Conservation (phyloP, 129 eudicot species). For the Helichrysum umbraculigerum region DNA sequence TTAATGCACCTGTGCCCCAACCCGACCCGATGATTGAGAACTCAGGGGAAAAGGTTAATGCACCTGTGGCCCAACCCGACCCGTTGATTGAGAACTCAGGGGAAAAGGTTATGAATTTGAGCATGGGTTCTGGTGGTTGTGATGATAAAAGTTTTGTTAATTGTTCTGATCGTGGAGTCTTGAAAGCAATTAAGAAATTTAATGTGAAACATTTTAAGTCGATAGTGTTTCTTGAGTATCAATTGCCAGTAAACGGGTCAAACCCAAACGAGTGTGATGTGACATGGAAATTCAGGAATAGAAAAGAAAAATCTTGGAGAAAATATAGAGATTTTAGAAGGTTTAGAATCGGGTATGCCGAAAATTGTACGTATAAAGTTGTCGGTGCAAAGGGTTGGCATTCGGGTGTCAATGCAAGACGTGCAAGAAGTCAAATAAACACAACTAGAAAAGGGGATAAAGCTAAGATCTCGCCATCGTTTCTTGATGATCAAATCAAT, state of each 20-base stretch:
- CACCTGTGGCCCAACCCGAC: slow-evolving; percentile 51
- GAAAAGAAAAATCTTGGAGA: slow-evolving; percentile 95
- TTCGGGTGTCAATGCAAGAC: slow-evolving; percentile 82
- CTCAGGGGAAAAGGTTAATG: neutral
- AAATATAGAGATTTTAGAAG: slow-evolving; percentile 90
- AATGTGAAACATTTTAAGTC: slow-evolving; percentile 72
- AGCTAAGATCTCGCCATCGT: slow-evolving; percentile 35
- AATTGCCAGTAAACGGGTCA: slow-evolving; percentile 74
- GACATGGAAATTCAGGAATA: slow-evolving; percentile 84
- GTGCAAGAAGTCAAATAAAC: slow-evolving; percentile 42
- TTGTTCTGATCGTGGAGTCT: slow-evolving; percentile 79
- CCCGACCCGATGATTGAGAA: neutral
- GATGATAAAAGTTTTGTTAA: slow-evolving; percentile 55
- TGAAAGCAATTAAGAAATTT: slow-evolving; percentile 72
- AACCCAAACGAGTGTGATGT: slow-evolving; percentile 85
- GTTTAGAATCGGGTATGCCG: slow-evolving; percentile 64
- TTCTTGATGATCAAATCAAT: slow-evolving; percentile 74
- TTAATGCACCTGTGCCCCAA: too few species aligned
- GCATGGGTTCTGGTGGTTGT: slow-evolving; percentile 42
- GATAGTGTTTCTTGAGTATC: slow-evolving; percentile 73
- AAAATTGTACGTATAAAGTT: slow-evolving; percentile 77
- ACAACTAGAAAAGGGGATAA: slow-evolving; percentile 39
- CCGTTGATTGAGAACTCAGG: slow-evolving; percentile 55
- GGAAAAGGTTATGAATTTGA: slow-evolving; percentile 31
- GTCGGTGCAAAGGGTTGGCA: slow-evolving; percentile 82